These are phyloP conservation scores for Yamadazyma friedrichii DNA, from an alignment of 1,139 yeast genomes.

Conservation along the genomic window DNA sequence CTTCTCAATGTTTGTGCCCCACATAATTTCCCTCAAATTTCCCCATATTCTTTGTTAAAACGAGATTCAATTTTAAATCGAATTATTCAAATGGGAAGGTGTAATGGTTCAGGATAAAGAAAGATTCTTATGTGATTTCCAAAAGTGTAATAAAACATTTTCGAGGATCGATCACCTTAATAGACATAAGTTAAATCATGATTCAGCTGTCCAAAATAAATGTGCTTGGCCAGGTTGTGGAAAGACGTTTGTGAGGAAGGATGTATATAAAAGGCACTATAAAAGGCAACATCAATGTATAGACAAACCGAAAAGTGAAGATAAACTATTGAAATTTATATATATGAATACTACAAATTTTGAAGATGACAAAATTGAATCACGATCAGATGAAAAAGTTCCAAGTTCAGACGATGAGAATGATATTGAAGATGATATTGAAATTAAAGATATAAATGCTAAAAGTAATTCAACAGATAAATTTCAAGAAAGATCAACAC, in stretches of 20 bases:
- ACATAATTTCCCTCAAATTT: not conserved
- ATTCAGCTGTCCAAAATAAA: slow-evolving; percentile 25
- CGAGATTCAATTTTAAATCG: too few species aligned
- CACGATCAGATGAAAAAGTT: not conserved
- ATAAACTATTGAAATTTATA: slow-evolving; percentile 8
- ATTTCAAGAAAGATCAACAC: not conserved
- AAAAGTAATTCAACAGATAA: not conserved
- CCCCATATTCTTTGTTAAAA: too few species aligned
- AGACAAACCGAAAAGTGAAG: slow-evolving; percentile 1
- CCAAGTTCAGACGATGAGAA: not conserved
- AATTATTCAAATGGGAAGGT: too few species aligned
- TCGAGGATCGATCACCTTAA: slow-evolving; percentile 43
- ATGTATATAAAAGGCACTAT: slow-evolving; percentile 21
- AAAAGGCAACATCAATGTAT: slow-evolving; percentile 11
- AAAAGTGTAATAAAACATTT: slow-evolving; percentile 39
- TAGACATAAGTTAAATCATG: slow-evolving; percentile 44
- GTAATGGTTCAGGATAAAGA: too few species aligned
- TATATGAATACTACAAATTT: slow-evolving; percentile 4
- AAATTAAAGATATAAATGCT: not conserved
- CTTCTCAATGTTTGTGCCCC: not conserved
- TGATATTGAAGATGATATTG: not conserved
- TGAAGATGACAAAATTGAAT: not conserved
- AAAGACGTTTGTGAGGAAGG: slow-evolving; percentile 39
- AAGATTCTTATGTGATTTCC: slow-evolving; percentile 9
- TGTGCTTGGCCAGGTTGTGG: slow-evolving; percentile 40